A percentile compares a stretch with the other conserved stretches of the same genome.
phyloP scores from a whole-genome alignment of 305 asterid species.

The Fraxinus angustifolia region DNA sequence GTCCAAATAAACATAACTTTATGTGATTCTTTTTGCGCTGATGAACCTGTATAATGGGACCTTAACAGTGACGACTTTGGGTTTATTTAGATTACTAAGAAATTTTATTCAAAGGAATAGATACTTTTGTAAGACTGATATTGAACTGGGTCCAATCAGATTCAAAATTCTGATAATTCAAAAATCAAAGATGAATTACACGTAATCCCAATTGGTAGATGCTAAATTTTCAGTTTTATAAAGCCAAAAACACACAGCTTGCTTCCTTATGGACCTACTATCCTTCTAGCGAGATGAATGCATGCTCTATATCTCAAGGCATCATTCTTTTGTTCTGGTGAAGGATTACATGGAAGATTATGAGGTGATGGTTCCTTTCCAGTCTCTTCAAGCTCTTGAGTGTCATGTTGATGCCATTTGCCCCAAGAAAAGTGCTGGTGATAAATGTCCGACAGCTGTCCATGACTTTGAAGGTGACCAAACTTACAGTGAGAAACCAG shows the following conservation, averaged over 20 bases:
- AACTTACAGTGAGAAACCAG: slow-evolving; percentile 93
- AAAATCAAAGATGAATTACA: neutral
- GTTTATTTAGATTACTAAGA: neutral
- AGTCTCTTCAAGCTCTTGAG: slow-evolving; percentile 81
- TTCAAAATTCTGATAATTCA: neutral
- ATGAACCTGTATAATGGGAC: neutral
- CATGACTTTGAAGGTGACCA: slow-evolving; percentile 99
- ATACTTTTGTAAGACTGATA: neutral
- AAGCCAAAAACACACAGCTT: neutral
- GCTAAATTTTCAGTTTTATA: neutral
- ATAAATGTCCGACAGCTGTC: slow-evolving; percentile 73
- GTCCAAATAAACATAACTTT: neutral
- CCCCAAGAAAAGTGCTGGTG: slow-evolving; percentile 69
- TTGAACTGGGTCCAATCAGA: neutral
- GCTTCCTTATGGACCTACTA: neutral
- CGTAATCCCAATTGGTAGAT: neutral
- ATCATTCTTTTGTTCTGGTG: slow-evolving; percentile 14
- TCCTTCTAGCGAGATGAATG: neutral
- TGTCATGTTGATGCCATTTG: slow-evolving; percentile 87
- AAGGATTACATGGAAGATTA: slow-evolving; percentile 99
- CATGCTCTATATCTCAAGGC: neutral
- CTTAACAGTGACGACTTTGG: neutral
- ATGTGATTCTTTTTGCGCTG: neutral
- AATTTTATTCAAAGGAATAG: neutral
- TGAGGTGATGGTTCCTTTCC: slow-evolving; percentile 86